These are phyloP conservation scores for Cryptococcus hybrid DNA, from an alignment of 1,284 basidiomycete genomes.

Conservation along the genomic window DNA sequence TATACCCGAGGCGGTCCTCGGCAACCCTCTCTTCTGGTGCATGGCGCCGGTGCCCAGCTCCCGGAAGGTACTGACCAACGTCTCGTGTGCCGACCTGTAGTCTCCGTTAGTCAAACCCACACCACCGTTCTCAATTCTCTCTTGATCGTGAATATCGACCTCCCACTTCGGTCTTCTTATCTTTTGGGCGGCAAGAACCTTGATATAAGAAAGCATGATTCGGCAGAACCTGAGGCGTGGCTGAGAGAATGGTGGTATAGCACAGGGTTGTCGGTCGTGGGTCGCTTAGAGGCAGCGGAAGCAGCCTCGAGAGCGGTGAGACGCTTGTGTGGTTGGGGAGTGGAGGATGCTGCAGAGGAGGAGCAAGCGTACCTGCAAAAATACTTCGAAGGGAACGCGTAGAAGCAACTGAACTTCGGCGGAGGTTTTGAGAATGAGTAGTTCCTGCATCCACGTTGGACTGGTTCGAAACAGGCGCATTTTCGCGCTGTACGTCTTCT, in stretches of 20 bases:
- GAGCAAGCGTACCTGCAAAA: slow-evolving; percentile 5
- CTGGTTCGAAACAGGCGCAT: neutral
- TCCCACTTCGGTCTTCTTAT: slow-evolving; percentile 28
- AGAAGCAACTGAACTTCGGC: slow-evolving; percentile 8
- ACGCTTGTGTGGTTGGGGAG: slow-evolving; percentile 2
- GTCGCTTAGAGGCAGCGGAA: slow-evolving; percentile 25
- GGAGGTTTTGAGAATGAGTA: neutral
- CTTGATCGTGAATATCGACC: slow-evolving; percentile 12
- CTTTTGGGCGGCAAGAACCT: slow-evolving; percentile 37
- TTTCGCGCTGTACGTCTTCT: slow-evolving; percentile 3
- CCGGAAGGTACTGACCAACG: slow-evolving; percentile 31
- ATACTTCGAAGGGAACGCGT: slow-evolving; percentile 6
- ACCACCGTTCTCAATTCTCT: slow-evolving; percentile 11
- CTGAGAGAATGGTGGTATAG: slow-evolving; percentile 41
- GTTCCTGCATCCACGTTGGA: neutral
- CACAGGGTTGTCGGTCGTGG: slow-evolving; percentile 37
- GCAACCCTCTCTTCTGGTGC: slow-evolving; percentile 2
- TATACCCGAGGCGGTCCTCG: slow-evolving; percentile 2
- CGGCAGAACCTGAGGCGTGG: slow-evolving; percentile 30
- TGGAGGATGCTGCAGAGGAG: neutral
- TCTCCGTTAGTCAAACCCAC: slow-evolving; percentile 39
- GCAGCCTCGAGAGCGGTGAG: slow-evolving; percentile 31
- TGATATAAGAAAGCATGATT: slow-evolving; percentile 37
- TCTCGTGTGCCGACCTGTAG: slow-evolving; percentile 43
- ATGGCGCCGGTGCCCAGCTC: slow-evolving; percentile 10